phyloP scores from a whole-genome alignment of 805 yeast species.

The Candida sphagnicola region DNA sequence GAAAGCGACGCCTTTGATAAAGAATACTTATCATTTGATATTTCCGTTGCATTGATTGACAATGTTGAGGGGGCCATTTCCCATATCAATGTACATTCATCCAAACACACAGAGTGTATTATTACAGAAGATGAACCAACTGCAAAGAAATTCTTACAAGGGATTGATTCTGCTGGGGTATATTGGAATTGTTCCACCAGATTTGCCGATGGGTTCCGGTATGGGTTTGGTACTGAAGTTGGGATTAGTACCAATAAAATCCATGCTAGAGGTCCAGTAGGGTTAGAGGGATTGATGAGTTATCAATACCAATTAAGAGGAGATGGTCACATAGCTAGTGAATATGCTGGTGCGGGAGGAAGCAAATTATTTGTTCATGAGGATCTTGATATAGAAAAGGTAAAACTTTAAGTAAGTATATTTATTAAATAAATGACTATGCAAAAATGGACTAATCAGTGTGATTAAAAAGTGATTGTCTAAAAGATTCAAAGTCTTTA shows the following conservation, averaged over 20 bases:
- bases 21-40: constrained; percentile 80
- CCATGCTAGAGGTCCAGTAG: constrained; percentile 98
- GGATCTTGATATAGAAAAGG: constrained; percentile 30
- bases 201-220: constrained; percentile 97
- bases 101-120: constrained; percentile 94
- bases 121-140: constrained; percentile 67
- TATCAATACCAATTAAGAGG: constrained; percentile 94
- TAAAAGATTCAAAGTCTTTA: constrained; percentile 15
- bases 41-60: constrained; percentile 65
- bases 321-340: constrained; percentile 87
- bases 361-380: constrained; percentile 70
- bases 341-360: constrained; percentile 93
- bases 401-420: neutral
- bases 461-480: too few species aligned
- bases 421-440: too few species aligned
- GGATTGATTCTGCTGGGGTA: constrained; percentile 92
- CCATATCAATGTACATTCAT: constrained; percentile 88
- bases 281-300: constrained; percentile 92
- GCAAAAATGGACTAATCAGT: neutral
- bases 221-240: constrained; percentile 98
- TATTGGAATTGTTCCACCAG: constrained; percentile 97
- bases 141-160: constrained; percentile 77
- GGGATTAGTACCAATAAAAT: constrained; percentile 96
- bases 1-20: constrained; percentile 68
- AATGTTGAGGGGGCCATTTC: constrained; percentile 68